These are phyloP conservation scores for Somion occarium DNA, from an alignment of 1,284 basidiomycete species.

Conservation along the genomic window DNA sequence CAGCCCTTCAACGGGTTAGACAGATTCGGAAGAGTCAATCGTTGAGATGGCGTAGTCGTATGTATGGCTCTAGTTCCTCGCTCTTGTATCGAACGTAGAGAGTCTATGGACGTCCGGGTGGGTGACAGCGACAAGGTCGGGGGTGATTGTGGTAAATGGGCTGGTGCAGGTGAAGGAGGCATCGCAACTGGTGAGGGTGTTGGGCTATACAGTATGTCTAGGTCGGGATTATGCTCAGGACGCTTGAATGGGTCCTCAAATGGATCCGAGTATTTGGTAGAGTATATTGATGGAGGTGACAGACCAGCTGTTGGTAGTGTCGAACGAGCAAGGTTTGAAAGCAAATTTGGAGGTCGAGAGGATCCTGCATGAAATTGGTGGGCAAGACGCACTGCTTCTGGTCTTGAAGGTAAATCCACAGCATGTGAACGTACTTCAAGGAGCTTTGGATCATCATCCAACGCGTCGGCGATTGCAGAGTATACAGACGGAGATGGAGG, in stretches of 20 bases:
- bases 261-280: constrained; percentile 24
- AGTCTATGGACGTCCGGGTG: constrained; percentile 52
- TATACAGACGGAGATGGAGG: constrained; percentile 23
- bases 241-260: constrained; percentile 25
- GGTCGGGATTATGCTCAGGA: constrained; percentile 17
- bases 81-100: constrained; percentile 54
- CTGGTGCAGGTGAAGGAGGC: constrained; percentile 25
- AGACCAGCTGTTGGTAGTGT: constrained; percentile 64
- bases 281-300: constrained; percentile 27
- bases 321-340: constrained; percentile 56
- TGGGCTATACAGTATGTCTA: constrained; percentile 26
- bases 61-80: constrained; percentile 28
- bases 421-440: constrained; percentile 18
- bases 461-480: constrained; percentile 33
- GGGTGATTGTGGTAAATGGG: constrained; percentile 21
- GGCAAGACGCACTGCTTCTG: constrained; percentile 44
- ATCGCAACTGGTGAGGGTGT: constrained; percentile 23
- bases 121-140: constrained; percentile 31
- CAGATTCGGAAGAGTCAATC: constrained; percentile 19
- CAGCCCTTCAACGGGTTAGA: constrained; percentile 44
- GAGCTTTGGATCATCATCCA: constrained; percentile 35
- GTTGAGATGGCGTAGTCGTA: constrained; percentile 22
- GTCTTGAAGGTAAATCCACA: constrained; percentile 31
- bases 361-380: constrained; percentile 32
- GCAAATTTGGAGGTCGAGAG: constrained; percentile 50